Base-by-base conservation (phyloP, 257 asterid genomes). In the Thymus quinquecostatus region DNA sequence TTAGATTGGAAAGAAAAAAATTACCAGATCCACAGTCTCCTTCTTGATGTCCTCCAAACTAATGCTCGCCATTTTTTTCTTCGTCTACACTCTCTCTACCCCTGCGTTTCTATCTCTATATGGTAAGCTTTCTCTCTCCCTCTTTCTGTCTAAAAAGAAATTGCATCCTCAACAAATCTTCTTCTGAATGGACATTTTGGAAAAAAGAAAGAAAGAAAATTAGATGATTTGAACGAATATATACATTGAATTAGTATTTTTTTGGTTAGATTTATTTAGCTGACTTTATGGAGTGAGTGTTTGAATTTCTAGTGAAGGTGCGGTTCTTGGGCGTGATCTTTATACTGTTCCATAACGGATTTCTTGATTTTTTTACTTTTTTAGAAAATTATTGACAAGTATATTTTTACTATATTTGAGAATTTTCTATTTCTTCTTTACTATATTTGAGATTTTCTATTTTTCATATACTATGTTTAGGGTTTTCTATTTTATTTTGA, bases 1-100 rank as follows among this genome's bases (percentile, higher is more conserved):
- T 29, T 12, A 43, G 27, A 63, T 63, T 6, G 10, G 0, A 38
- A 38, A 64, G 6, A 10, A 44, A 64, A 2, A 2, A 6, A 47
- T 29, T 64, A 64, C 69, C 69, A 64, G 69, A 64, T 64, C 56
- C 45, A 64, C 1, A 3, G 8, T 45, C 58, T 64, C 69, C 12
- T 64, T 64, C 58, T 64, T 64, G 44, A 64, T 47, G 8, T 47
- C 69, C 28, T 64, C 57, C 69, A 64, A 47, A 45, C 29, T 64
- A 64, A 47, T 30, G 57, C 1, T 72, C 66, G 83, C 83, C 86
- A 80, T 82, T 13, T 78, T 53, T 38, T 3, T 9, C 27, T 34
- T 43, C 49, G 21, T 21, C 21, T 21, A 21, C 51, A 5, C 55
- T 1, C 27, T 49, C 21, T 3, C 1, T 27, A 49, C 21, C 13